These are phyloP conservation scores for Mycena haematopus DNA, from an alignment of 768 basidiomycete genomes.

Conservation along the genomic window DNA sequence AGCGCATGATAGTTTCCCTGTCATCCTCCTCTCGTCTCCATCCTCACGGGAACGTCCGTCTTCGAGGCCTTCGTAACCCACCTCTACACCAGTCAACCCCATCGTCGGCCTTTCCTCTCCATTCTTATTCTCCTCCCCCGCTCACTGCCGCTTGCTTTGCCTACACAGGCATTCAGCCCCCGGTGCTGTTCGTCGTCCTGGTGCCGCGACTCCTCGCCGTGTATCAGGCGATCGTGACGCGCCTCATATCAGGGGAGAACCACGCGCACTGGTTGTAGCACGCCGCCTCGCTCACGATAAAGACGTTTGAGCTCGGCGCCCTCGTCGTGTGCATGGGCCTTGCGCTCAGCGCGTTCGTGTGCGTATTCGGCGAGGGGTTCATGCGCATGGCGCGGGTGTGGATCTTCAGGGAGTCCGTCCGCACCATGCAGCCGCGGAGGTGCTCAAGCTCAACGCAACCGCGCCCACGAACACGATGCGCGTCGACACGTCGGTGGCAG, in stretches of 20 bases:
- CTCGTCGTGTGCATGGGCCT: constrained; percentile 94
- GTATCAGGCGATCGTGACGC: constrained; percentile 69
- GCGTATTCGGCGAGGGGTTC: constrained; percentile 88
- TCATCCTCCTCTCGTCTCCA: constrained; percentile 69
- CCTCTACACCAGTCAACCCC: constrained; percentile 81
- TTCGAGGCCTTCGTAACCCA: constrained; percentile 91
- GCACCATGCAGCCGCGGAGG: constrained; percentile 28
- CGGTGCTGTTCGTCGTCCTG: constrained; percentile 78
- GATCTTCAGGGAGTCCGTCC: constrained; percentile 43
- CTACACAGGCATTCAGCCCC: constrained; percentile 77
- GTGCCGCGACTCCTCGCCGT: too few relatives aligned
- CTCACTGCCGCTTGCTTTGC: background rate
- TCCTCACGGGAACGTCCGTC: constrained; percentile 84
- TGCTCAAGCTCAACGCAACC: constrained; percentile 42
- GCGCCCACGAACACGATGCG: constrained; percentile 42
- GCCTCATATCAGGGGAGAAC: constrained; percentile 90
- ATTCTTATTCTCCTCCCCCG: background rate
- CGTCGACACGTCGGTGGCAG: constrained; percentile 51
- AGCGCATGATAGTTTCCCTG: constrained; percentile 71
- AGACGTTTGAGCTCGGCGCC: constrained; percentile 87
- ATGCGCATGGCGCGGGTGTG: constrained; percentile 63
- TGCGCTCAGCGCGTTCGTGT: constrained; percentile 91
- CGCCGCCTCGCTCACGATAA: constrained; percentile 82
- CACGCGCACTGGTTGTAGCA: constrained; percentile 79
- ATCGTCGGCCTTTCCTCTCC: constrained; percentile 57